A percentile compares a stretch with the other conserved stretches of the same genome.
These are phyloP conservation scores for Casaregolazyma suthepensis DNA, from an alignment of 1,139 yeast genomes.

Conservation along the genomic window DNA sequence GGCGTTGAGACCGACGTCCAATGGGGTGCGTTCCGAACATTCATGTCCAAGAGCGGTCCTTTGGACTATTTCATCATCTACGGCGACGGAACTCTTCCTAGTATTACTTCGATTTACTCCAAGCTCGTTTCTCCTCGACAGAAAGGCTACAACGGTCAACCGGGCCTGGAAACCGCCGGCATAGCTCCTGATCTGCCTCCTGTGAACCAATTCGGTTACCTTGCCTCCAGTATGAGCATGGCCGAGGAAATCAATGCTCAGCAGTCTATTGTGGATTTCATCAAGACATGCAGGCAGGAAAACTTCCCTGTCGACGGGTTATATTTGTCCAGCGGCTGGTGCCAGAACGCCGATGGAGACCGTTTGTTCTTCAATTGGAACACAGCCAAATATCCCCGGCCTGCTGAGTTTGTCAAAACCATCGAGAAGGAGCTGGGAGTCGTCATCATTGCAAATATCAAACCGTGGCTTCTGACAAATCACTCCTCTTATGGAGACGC, in stretches of 20 bases:
- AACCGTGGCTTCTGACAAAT: slow-evolving; percentile 11
- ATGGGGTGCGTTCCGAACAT: slow-evolving; percentile 12
- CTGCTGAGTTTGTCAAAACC: slow-evolving; percentile 8
- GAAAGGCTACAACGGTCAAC: neutral
- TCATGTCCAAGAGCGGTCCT: slow-evolving; percentile 10
- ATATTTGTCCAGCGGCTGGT: slow-evolving; percentile 12
- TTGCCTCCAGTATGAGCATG: slow-evolving; percentile 10
- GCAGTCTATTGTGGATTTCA: slow-evolving; percentile 7
- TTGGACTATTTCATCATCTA: slow-evolving; percentile 12
- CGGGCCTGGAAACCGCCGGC: neutral
- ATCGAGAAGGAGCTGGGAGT: slow-evolving; percentile 11
- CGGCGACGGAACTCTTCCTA: slow-evolving; percentile 13
- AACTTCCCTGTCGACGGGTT: slow-evolving; percentile 12
- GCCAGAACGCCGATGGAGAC: slow-evolving; percentile 10
- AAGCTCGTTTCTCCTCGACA: slow-evolving; percentile 10
- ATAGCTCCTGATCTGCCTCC: slow-evolving; percentile 11
- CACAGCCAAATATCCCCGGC: slow-evolving; percentile 9
- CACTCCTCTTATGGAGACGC: slow-evolving; percentile 10
- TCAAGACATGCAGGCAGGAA: slow-evolving; percentile 8
- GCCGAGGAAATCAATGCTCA: slow-evolving; percentile 11
- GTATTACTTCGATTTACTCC: slow-evolving; percentile 7
- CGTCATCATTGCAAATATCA: slow-evolving; percentile 10
- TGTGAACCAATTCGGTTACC: slow-evolving; percentile 10
- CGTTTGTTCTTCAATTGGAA: slow-evolving; percentile 11
- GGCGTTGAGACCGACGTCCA: slow-evolving; percentile 12